A percentile compares a stretch with the other conserved stretches of the same genome.
Evolutionary conservation across 768 basidiomycete genomes (phyloP).

Genomic region (Rhodosporidiobolus odoratus): DNA sequence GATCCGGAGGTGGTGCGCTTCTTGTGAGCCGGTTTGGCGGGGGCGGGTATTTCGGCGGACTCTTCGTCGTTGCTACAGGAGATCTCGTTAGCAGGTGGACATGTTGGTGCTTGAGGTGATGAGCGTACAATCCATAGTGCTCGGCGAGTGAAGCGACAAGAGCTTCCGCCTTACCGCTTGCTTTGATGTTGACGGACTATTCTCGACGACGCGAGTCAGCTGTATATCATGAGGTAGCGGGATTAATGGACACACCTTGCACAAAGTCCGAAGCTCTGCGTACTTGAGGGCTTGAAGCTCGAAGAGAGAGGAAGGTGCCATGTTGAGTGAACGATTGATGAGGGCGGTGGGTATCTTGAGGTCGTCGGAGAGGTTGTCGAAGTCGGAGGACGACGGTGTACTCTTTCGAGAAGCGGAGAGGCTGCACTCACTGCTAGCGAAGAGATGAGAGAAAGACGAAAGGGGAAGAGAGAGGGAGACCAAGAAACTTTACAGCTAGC

Average conservation of each 20-base stretch:
- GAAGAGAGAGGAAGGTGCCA: neutral
- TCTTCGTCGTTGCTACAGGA: neutral
- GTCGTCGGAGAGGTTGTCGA: neutral
- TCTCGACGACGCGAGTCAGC: neutral
- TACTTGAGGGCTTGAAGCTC: conserved; percentile 2
- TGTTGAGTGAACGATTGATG: conserved; percentile 11
- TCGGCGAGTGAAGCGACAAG: neutral
- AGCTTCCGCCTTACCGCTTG: conserved; percentile 10
- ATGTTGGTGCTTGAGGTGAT: too few relatives aligned
- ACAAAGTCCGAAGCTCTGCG: neutral
- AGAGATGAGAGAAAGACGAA: too few relatives aligned
- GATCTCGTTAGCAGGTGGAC: neutral
- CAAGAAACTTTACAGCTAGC: too few relatives aligned
- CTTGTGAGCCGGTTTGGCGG: too few relatives aligned
- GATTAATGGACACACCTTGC: neutral
- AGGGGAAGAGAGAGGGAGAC: too few relatives aligned
- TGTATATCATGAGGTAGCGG: neutral
- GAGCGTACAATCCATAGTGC: neutral
- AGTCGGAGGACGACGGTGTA: neutral
- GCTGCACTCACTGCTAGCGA: too few relatives aligned
- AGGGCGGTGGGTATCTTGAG: neutral
- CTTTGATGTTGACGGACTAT: conserved; percentile 11
- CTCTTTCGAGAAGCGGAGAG: neutral
- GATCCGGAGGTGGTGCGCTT: neutral
- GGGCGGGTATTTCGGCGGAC: neutral